Base-by-base conservation (phyloP, 1,284 basidiomycete genomes). In the Leccinum griseonigrum region DNA sequence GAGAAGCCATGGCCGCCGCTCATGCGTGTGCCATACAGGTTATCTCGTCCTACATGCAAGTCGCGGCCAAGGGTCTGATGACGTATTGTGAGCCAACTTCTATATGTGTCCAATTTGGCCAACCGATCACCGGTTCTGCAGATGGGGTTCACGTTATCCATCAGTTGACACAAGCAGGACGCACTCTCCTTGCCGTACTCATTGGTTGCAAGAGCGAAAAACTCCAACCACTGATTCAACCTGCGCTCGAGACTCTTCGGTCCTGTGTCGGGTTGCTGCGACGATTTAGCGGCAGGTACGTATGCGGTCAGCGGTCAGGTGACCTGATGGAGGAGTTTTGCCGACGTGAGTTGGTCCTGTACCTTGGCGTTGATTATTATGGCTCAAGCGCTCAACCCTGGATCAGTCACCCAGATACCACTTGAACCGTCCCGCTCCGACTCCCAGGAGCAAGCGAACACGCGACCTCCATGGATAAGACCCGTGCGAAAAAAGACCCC, bases 291-390 rank as follows among this genome's bases (percentile, higher is more conserved):
- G 88, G 87, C 61, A 83, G 90, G 38, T 93, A 93, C 76, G 85
- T 95, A 18, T 95, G 93, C 71, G 94, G 94, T 2, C 83, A 94
- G 57, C 81, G 94, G 54, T 93, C 90, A 54, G 92, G 93, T 50
- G 94, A 95, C 75, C 83, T 95, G 43, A 90, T 96, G 81, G 93
- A 95, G 74, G 94, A 95, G 73, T 94, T 95, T 69, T 95, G 94
- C 77, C 85, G 93, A 71, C 79, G 93, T 94, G 73, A 78, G 90
- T 84, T n/a, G 10, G 43, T 46, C 52, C 56, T 16, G 11, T n/a
- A 18, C 18, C 26, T 36, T 48, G 43, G 48, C 56, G 10, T n/a
- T 29, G 28, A 56, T 36, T 14, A 48, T 51, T 38, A 26, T 51
- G 52, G 22, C 65, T 74, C 14, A 76, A 8, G 29, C 29, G 29